A percentile compares a stretch with the other conserved stretches of the same genome.
These are phyloP conservation scores for Ballota nigra DNA, from an alignment of 257 asterid species.

Conservation along the genomic window DNA sequence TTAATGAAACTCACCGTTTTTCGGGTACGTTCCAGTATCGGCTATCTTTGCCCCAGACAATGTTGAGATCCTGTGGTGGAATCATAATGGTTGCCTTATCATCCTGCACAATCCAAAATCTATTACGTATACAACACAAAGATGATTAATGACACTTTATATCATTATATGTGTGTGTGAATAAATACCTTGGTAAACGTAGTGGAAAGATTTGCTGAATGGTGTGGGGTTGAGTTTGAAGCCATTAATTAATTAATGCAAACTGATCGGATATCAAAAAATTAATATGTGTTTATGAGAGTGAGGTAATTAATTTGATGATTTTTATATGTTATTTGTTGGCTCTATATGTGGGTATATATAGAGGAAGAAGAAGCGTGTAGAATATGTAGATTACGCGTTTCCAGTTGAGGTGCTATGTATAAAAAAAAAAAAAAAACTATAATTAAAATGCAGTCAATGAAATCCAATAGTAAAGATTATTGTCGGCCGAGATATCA, in stretches of 20 bases:
- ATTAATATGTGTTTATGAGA: neutral
- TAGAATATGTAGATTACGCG: neutral
- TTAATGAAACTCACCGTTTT: neutral
- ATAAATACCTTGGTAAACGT: neutral
- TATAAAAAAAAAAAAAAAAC: too few relatives aligned
- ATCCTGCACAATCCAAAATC: conserved; percentile 17
- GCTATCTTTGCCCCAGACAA: conserved; percentile 54
- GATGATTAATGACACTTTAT: too few relatives aligned
- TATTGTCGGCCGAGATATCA: too few relatives aligned
- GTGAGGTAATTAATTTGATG: neutral
- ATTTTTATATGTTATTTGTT: neutral
- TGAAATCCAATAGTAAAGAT: too few relatives aligned
- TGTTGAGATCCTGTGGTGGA: conserved; percentile 38
- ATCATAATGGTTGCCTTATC: neutral
- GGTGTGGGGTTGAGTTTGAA: neutral
- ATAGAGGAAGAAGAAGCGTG: neutral
- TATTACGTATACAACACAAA: too few relatives aligned
- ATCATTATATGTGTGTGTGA: too few relatives aligned
- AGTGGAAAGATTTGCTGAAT: neutral
- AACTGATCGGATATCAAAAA: neutral
- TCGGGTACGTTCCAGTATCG: conserved; percentile 49
- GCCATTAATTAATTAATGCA: neutral
- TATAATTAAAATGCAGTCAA: too few relatives aligned
- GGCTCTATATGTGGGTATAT: neutral
- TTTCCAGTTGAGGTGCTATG: neutral